phyloP scores from a whole-genome alignment of 2,329 filamentous ascomycete genomes.

The Sarocladium strictum region DNA sequence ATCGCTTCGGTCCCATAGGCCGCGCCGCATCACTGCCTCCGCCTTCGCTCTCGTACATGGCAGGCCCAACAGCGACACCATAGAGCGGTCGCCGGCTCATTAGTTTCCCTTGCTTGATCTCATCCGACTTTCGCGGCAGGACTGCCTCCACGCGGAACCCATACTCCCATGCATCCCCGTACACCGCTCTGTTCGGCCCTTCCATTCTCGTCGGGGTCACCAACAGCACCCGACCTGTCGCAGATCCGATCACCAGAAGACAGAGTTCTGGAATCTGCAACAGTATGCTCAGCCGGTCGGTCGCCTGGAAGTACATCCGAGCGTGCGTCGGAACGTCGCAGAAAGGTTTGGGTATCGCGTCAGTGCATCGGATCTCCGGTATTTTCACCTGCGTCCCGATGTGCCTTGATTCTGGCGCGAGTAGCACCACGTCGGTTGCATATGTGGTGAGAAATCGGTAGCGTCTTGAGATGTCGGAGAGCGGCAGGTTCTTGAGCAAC shows the following conservation, averaged over 20 bases:
- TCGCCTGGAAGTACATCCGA: constrained; percentile 24
- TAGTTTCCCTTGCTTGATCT: constrained; percentile 36
- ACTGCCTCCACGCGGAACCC: constrained; percentile 50
- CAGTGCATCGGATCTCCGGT: background rate
- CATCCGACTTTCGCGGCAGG: constrained; percentile 41
- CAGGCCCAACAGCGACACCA: constrained; percentile 61
- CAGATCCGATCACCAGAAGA: constrained; percentile 61
- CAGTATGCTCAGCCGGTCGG: constrained; percentile 49
- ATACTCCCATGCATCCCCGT: constrained; percentile 21
- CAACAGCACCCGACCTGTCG: constrained; percentile 60
- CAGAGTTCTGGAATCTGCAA: constrained; percentile 62
- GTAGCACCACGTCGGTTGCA: constrained; percentile 42
- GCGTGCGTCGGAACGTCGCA: background rate
- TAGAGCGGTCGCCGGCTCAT: constrained; percentile 43
- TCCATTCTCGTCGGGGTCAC: constrained; percentile 45
- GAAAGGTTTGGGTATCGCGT: background rate
- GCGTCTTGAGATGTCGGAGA: constrained; percentile 10
- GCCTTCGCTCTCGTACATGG: constrained; percentile 32
- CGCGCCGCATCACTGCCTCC: constrained; percentile 18
- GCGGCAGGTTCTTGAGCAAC: background rate
- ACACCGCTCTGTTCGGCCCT: constrained; percentile 8
- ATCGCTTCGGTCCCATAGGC: constrained; percentile 37
- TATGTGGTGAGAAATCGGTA: constrained; percentile 42
- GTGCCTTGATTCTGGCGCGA: constrained; percentile 21
- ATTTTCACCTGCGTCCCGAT: background rate